Evolutionary conservation across 1,139 yeast genomes (phyloP).

Genomic region (Kodamaea ohmeri): DNA sequence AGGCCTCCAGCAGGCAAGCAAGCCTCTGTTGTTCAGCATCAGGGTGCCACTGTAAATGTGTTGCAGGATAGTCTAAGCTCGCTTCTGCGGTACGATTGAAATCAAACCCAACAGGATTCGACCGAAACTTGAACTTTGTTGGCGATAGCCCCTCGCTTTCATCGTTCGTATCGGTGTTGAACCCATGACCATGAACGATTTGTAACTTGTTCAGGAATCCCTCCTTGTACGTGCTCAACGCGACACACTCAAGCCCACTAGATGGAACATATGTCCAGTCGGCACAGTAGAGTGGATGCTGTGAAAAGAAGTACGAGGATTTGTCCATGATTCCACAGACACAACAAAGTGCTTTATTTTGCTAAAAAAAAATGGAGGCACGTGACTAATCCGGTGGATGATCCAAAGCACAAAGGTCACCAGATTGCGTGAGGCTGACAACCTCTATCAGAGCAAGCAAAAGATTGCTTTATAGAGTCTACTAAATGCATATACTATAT

Average conservation of each 20-base stretch:
- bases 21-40: slow-evolving; percentile 40
- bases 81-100: slow-evolving; percentile 53
- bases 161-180: slow-evolving; percentile 19
- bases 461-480: no score
- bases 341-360: neutral
- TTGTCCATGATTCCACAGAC: slow-evolving; percentile 23
- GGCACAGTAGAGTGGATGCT: slow-evolving; percentile 60
- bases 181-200: slow-evolving; percentile 41
- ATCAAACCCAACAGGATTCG: slow-evolving; percentile 31
- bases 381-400: no score
- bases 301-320: slow-evolving; percentile 56
- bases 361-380: neutral
- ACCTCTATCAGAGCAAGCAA: no score
- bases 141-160: slow-evolving; percentile 13
- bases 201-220: slow-evolving; percentile 59
- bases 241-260: slow-evolving; percentile 50
- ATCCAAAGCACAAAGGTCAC: no score
- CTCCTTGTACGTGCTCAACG: slow-evolving; percentile 68
- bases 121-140: slow-evolving; percentile 7
- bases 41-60: slow-evolving; percentile 76
- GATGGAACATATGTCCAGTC: slow-evolving; percentile 58
- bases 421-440: no score
- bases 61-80: slow-evolving; percentile 61
- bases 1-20: slow-evolving; percentile 69
- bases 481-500: no score